Evolutionary conservation across 2,329 filamentous ascomycete species (phyloP).

Genomic region (Colletotrichum sp.): DNA sequence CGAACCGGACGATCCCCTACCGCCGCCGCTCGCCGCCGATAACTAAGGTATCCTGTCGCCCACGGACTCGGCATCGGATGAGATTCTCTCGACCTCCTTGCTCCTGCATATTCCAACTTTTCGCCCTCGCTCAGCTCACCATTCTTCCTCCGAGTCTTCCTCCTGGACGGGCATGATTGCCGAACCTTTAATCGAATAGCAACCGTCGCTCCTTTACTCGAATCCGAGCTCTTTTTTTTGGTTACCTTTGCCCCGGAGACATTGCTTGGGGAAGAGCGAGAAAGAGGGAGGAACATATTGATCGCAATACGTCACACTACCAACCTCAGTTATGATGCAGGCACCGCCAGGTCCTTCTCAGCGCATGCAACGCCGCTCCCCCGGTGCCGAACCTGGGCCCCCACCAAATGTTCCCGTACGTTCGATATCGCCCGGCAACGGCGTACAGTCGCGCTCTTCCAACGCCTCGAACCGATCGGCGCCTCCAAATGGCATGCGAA

Average conservation of each 20-base stretch:
- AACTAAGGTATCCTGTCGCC: neutral
- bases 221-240: neutral
- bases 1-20: neutral
- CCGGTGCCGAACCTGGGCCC: constrained; percentile 65
- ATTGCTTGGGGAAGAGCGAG: neutral
- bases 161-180: neutral
- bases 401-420: constrained; percentile 60
- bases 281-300: neutral
- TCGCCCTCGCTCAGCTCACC: neutral
- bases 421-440: constrained; percentile 64
- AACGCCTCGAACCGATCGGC: constrained; percentile 68
- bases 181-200: neutral
- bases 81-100: neutral
- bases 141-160: neutral
- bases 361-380: constrained; percentile 66
- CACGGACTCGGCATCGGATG: neutral
- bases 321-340: constrained; percentile 48
- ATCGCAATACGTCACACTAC: neutral
- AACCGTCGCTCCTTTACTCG: neutral
- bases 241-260: neutral
- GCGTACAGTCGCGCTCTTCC: constrained; percentile 67
- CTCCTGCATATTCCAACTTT: neutral
- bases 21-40: neutral
- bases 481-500: constrained; percentile 48
- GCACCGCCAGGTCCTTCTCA: constrained; percentile 54